Evolutionary conservation across 805 yeast species (phyloP), one percentile per base, ranked within the genome.

Genomic region (Hanseniaspora valbyensis): DNA sequence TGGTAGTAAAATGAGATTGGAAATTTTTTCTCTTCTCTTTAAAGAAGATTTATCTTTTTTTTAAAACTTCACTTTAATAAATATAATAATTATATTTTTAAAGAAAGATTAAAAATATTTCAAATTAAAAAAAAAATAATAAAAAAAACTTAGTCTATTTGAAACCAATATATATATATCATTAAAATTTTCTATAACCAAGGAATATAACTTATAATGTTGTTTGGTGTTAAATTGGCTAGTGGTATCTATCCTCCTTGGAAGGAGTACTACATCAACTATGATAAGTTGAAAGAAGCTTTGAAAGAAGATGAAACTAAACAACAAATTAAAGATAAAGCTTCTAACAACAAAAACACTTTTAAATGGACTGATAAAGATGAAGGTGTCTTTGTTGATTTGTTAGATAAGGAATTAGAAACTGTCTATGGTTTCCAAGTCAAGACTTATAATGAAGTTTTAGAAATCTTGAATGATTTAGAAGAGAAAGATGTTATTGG

Each of bases 201-300:
- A n/a, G n/a, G n/a, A n/a, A n/a, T n/a, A n/a, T n/a, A n/a, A n/a
- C n/a, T n/a, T n/a, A 59, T 24, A 53, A 88, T 92, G 97, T 68
- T 90, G 50, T 90, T 90, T 61, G 95, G 95, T 49, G 85, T 77
- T 45, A 86, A 84, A 61, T 72, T 90, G 51, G 81, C 81, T 49
- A 79, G 77, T 56, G 96, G 89, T 63, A 77, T 78, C 32, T 87
- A 83, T 66, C 78, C 79, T 42, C 95, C 96, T 1, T 90, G 98
- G 98, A 82, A 77, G 63, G 75, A 73, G 29, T 73, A 78, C 60
- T 84, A 83, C 61, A 73, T 84, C 53, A 69, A 76, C 60, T 84
- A 84, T 62, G 83, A 75, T 57, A 66, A 66, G 36, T 67, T 84
- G 61, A 83, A 83, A 65, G 77, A 74, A 57, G 67, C 81, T 29